phyloP scores from a whole-genome alignment of 192 early-diverging fungal species.

The Coemansia pectinata region DNA sequence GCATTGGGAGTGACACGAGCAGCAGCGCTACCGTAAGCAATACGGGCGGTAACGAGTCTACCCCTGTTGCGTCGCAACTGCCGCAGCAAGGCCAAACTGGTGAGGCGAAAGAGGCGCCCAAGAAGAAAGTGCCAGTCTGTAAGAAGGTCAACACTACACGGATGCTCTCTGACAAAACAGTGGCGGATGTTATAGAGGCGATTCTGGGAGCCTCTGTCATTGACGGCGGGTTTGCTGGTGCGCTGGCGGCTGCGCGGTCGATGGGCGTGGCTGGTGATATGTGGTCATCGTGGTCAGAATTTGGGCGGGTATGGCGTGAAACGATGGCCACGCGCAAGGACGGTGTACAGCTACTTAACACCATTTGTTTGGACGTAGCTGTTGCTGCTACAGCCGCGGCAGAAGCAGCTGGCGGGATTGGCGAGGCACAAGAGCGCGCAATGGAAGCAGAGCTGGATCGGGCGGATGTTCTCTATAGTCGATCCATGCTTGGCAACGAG shows the following conservation, averaged over 20 bases:
- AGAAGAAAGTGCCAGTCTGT: neutral
- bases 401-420: conserved; percentile 5
- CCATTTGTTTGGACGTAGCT: conserved; percentile 7
- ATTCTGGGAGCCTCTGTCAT: conserved; percentile 75
- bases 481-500: neutral
- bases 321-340: conserved; percentile 8
- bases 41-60: neutral
- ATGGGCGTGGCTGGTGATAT: conserved; percentile 45
- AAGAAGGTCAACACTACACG: conserved; percentile 6
- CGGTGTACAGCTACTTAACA: conserved; percentile 17
- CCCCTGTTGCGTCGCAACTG: neutral
- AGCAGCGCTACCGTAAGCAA: neutral
- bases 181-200: conserved; percentile 87
- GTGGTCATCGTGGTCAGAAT: conserved; percentile 39
- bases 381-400: neutral
- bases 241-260: conserved; percentile 57
- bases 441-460: conserved; percentile 38
- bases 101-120: neutral
- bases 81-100: neutral
- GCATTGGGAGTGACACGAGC: neutral
- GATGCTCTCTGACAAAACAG: conserved; percentile 74
- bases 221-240: conserved; percentile 58
- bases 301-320: conserved; percentile 24
- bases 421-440: neutral
- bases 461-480: conserved; percentile 25